Evolutionary conservation across 1,284 basidiomycete species (phyloP), one percentile per base, ranked within the genome.

Genomic region (Cutaneotrichosporon cavernicola): DNA sequence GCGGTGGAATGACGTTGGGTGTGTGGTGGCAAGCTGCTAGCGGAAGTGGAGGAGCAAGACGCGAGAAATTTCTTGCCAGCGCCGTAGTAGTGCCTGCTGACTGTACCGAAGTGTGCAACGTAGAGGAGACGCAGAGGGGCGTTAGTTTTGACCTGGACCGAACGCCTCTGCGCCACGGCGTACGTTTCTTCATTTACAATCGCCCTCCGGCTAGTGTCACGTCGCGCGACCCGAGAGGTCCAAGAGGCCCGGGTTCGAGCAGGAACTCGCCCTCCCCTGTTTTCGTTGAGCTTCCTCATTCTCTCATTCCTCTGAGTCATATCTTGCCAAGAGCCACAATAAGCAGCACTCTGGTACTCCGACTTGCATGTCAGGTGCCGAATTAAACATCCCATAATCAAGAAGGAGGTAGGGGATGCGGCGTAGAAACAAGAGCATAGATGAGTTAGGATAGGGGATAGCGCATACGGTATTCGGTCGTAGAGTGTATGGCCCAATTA

Each of bases 361-460:
- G 14, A 18, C 34, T 36, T 36, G 34, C 34, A 36, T 36, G 34
- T 18, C 13, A 43, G 14, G 40, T 6, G 50, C 22, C 30, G 5
- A 26, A 52, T 52, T 52, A 52, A 31, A 18, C 50, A 52, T 52
- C 50, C 26, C 40, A 43, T 43, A 4, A 50, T n/a, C 47, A 52
- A 16, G 5, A 52, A 52, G 8, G 26, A 32, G 50, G 13, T 16
- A 52, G 7, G 50, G 50, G 50, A 52, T 52, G 50, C 16, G 26
- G 50, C 10, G 26, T 52, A 52, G 50, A 52, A 32, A 18, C 50
- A 22, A 26, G 50, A 52, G 26, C 50, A 52, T 52, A 52, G 16
- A 8, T 9, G 50, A 31, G 16, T 21, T 22, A 51, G 13, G 49
- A 51, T 51, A 51, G 21, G n/a, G 49, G 21, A 51, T 21, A 36